Evolutionary conservation across 1,284 basidiomycete species (phyloP), one percentile per base, ranked within the genome.

Genomic region (Pseudozyma sp.): DNA sequence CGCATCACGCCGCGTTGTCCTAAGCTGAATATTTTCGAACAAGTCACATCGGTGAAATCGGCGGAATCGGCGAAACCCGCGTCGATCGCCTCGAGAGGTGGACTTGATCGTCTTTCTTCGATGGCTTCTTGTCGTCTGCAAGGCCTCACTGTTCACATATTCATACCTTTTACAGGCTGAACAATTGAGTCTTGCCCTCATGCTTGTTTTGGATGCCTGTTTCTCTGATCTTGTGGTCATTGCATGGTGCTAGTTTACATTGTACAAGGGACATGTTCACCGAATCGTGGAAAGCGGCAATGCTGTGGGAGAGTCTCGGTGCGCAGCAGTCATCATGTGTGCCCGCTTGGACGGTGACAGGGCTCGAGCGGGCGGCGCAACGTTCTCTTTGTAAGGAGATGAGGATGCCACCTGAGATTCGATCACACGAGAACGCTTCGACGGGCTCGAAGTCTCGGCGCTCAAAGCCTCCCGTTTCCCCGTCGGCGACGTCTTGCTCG

Each of bases 341-440:
- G 53, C 40, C 11, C 69, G 64, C 49, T 67, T 72, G 11, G 64
- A 63, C 5, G 64, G 69, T 7, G 64, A 72, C 43, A 64, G 8
- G 14, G 29, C 33, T 5, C 33, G 34, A 29, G 43, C 10, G 4
- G 55, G 50, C 4, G 69, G 64, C 17, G 54, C 39, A 10, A 57
- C 34, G 14, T 72, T 72, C 50, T 72, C 69, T 40, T 68, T 72
- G 53, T 54, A 57, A 9, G 64, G 54, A 2, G 54, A 67, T 9
- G 59, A 24, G 4, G 24, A 55, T 7, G 42, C 7, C 0, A 7
- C 19, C 8, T n/a, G 19, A 40, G 48, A 16, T 7, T 57, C 64
- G 7, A 7, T 43, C 9, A 34, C 10, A 7, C 69, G 59, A 19
- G 50, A 37, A 5, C 64, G 46, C 45, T 72, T 72, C 10, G 54